These are phyloP conservation scores for Sicyos baderoa DNA, from an alignment of 306 rosid species.

Conservation along the genomic window DNA sequence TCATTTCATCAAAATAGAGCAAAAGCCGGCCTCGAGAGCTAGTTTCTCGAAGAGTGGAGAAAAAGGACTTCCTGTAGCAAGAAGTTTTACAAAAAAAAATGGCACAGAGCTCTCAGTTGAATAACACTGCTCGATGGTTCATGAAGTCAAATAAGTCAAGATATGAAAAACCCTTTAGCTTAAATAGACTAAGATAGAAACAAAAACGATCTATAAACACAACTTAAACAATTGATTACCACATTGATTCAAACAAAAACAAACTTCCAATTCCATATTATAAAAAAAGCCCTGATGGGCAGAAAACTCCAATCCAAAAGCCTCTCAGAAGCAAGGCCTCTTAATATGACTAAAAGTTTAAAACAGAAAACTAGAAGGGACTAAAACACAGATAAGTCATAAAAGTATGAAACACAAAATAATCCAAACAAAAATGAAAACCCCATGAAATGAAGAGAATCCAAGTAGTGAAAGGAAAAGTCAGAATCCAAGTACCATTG, in stretches of 20 bases:
- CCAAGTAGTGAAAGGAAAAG: background rate
- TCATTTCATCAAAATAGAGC: background rate
- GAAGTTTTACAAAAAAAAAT: background rate
- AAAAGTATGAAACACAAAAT: background rate
- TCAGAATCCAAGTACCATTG: slow-evolving; percentile 54
- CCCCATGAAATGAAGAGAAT: background rate
- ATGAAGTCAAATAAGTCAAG: background rate
- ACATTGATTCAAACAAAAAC: background rate
- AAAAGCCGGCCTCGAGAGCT: background rate
- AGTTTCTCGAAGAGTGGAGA: background rate
- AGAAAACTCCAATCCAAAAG: background rate
- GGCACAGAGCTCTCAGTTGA: background rate
- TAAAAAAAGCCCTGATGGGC: background rate
- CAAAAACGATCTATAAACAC: background rate
- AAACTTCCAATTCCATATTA: background rate
- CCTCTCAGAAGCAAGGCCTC: background rate
- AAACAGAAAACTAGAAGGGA: background rate
- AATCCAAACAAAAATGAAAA: background rate
- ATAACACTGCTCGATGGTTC: background rate
- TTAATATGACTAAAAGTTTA: too few relatives aligned
- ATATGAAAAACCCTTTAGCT: background rate
- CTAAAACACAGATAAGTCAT: slow-evolving; percentile 38
- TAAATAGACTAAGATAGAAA: background rate
- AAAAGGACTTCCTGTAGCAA: background rate
- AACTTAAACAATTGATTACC: background rate